Conservation (phyloP, 208 protist genomes). For the Leishmania aethiopica region DNA sequence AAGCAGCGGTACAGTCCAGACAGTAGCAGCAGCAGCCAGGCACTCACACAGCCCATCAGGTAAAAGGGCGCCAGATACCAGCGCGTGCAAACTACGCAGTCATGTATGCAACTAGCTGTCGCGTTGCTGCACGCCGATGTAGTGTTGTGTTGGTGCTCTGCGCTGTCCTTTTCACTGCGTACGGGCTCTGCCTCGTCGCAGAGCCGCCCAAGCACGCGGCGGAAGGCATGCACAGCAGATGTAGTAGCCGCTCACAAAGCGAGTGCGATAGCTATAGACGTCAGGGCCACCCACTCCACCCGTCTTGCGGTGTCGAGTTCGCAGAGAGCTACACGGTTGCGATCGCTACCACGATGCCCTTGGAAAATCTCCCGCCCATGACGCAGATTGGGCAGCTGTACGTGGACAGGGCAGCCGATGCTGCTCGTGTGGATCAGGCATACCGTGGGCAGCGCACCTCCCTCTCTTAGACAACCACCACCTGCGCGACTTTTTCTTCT, state of each 20-base stretch:
- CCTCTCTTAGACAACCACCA: constrained; percentile 32
- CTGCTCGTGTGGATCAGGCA: constrained; percentile 37
- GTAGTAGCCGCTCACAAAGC: neutral
- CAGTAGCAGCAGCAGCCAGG: neutral
- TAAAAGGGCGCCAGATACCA: neutral
- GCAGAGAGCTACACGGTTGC: constrained; percentile 36
- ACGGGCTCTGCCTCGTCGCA: neutral
- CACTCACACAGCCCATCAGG: neutral
- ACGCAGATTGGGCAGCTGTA: constrained; percentile 43
- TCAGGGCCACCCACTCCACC: neutral
- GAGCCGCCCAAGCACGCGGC: constrained; percentile 1
- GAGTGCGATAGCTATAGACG: neutral
- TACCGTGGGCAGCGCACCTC: constrained; percentile 28
- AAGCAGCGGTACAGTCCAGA: neutral
- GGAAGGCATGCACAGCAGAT: neutral
- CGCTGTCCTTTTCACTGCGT: neutral
- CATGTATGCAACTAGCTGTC: neutral
- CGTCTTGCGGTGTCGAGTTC: constrained; percentile 28
- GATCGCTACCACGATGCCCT: constrained; percentile 38
- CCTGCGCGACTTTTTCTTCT: constrained; percentile 27
- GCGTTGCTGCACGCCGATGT: neutral
- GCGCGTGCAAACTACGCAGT: neutral
- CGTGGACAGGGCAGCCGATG: constrained; percentile 23
- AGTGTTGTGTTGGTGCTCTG: neutral
- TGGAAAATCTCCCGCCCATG: constrained; percentile 9